Evolutionary conservation across 208 protist species (phyloP), one percentile per base, ranked within the genome.

Genomic region (Tritrichomonas foetus): DNA sequence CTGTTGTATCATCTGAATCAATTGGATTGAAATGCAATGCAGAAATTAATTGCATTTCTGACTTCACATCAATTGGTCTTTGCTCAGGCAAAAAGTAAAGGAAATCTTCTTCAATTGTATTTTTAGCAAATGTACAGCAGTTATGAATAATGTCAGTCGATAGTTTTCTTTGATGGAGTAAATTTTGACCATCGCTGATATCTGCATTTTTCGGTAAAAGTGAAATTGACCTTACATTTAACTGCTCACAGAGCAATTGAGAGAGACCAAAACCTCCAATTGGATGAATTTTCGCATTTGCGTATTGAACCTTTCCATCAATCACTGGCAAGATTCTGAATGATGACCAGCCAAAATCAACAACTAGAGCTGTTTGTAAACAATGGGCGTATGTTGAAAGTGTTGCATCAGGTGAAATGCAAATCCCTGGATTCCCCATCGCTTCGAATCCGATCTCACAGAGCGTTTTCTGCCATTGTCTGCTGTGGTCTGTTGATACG

Each of bases 321-420:
- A 89, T 14, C 25, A 89, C 44, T n/a, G 78, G 78, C n/a, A 89
- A 20, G 14, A 89, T 47, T 0, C 78, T 5, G 0, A 89, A 13
- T 39, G 47, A 57, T 22, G 78, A 89, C 78, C 78, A 89, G 0
- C 78, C 78, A 27, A 89, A 89, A 89, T 89, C 78, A 3, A 89
- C 47, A 57, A 89, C 78, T 39, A 36, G 33, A 27, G 78, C 41
- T 16, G 78, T 89, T n/a, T 89, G 78, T 20, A 53, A n/a, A 16
- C 78, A 89, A n/a, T 89, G 78, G 1, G 78, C 78, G 16, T 89
- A 89, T 9, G 47, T 33, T 2, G 41, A 13, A 5, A 89, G 78
- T 11, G 47, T 22, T 33, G 78, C 78, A 57, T 89, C 78, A 13
- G 41, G 27, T 57, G 78, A 41, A 61, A 89, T 53, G 22, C 47